Base-by-base conservation (phyloP, 495 filamentous ascomycete species). In the Apiosordaria backusii region DNA sequence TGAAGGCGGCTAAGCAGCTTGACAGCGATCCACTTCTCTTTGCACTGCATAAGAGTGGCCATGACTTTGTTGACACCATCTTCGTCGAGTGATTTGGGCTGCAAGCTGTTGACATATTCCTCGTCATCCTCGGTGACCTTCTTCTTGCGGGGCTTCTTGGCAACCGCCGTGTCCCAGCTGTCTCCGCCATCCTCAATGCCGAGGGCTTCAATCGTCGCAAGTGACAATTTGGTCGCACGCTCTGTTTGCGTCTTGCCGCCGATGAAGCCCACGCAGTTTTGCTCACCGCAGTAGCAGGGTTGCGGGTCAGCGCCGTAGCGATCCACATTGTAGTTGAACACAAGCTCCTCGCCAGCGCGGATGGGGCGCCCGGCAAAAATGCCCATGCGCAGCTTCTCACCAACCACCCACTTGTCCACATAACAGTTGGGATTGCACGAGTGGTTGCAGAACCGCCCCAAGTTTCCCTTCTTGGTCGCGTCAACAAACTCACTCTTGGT, bases 261-360 rank as follows among this genome's bases (percentile, higher is more conserved):
- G 67, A 99, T 97, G 78, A 92, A 97, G 54, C 95, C 95, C 16
- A 91, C 90, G 78, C 95, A 99, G 75, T 97, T 98, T 5, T 89
- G 82, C 77, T 99, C 95, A 64, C 88, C 93, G 78, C 95, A 99
- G 75, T 97, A 98, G 77, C 95, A 99, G 13, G 90, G 91, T 77
- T 97, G 93, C 60, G 95, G 93, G 71, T 98, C 92, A 35, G 95
- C 93, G 65, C 95, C 95, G 72, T 99, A 99, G 65, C 95, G 88
- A 75, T 99, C 95, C 62, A 99, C 95, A 69, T 99, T 99, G 84
- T 99, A 99, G 81, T 99, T 97, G 83, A 99, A 99, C n/a, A 97
- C 93, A 35, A 99, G 82, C 76, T 99, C 95, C 76, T 99, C 95
- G 52, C 95, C 96, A 1, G 90, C 87, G 70, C 88, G 86, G 70